Evolutionary conservation across 1,139 yeast species (phyloP), one percentile per base, ranked within the genome.

Genomic region (Waltiozyma solani): DNA sequence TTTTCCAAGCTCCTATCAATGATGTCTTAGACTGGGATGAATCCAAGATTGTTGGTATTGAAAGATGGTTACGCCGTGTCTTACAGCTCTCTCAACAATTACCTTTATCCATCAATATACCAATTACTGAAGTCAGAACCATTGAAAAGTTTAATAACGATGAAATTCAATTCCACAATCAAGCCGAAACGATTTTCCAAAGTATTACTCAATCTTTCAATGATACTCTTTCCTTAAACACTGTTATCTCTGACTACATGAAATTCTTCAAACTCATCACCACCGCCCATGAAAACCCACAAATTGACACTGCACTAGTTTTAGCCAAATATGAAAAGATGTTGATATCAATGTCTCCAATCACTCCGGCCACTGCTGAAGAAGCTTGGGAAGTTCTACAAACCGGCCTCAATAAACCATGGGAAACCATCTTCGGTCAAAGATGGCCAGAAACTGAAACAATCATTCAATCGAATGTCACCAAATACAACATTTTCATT

Each of bases 21-120:
- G 96, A 87, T 50, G 75, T 79, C 4, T 66, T 91, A 44, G 77
- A 79, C 49, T 91, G 98, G 98, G 93, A 89, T 51, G 95, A 86
- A 50, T 66, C 70, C 4, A 91, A 84, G 55, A 89, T 91, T 45
- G 76, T 73, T 18, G 98, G 98, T 4, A 71, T 83, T 30, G 85
- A 84, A 52, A 69, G 97, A 44, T 91, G 97, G 96, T 59, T 91
- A 35, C 68, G 69, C 29, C 76, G 77, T 44, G 76, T 87, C 3
- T 47, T 79, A 10, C 55, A 57, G n/a, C 46, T 79, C 25, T 58
- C 65, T n/a, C 39, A 36, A 22, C 44, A 40, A 11, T 45, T 48
- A 20, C 43, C 48, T 18, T 35, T 34, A 9, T 37, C 48, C 17
- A 39, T 25, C 9, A 31, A 32, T 3, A 11, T 13, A 1, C 11